Base-by-base conservation (phyloP, 176 grass and related monocot species). In the Oryza rufipogon region DNA sequence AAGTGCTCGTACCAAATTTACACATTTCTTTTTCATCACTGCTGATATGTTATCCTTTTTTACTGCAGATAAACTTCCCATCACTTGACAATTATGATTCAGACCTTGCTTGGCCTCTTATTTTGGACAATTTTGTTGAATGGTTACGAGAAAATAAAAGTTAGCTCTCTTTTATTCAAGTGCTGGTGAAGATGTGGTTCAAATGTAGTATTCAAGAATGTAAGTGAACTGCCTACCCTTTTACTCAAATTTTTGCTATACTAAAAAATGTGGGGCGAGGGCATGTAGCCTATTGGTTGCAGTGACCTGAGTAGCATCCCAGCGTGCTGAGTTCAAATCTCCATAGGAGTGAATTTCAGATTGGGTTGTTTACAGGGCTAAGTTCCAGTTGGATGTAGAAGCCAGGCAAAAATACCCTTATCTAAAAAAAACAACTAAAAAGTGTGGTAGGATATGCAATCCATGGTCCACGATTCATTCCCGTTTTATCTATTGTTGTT, bases 81-180 rank as follows among this genome's bases (percentile, higher is more conserved):
- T 99, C 91, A 66, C 91, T 99, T 54, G 93, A 96, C 72, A 99
- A 99, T 82, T 99, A 96, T 11, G 93, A 99, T 77, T 71, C 87
- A 58, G 90, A 99, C 51, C 91, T 92, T 54, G 97, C 93, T 73
- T 99, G 97, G 97, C 97, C 97, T 39, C 76, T 99, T 78, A 94
- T 99, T 88, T 91, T 99, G 81, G 97, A 99, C 87, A 99, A 96
- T 86, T 99, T 99, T 91, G 97, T 96, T 64, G 97, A 99, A 71
- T 99, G 97, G 97, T 70, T 99, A 17, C 75, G 84, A 64, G 93
- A 82, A 92, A 94, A 79, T 75, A 74, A 88, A 94, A 88, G 85
- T 42, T 98, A 87, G 78, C 17, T 83, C 47, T 45, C 32, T 79
- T 90, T 39, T 66, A 87, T 80, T 70, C 68, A 44, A 75, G 63